Conservation (phyloP, 306 rosid genomes). For the Neltuma alba region DNA sequence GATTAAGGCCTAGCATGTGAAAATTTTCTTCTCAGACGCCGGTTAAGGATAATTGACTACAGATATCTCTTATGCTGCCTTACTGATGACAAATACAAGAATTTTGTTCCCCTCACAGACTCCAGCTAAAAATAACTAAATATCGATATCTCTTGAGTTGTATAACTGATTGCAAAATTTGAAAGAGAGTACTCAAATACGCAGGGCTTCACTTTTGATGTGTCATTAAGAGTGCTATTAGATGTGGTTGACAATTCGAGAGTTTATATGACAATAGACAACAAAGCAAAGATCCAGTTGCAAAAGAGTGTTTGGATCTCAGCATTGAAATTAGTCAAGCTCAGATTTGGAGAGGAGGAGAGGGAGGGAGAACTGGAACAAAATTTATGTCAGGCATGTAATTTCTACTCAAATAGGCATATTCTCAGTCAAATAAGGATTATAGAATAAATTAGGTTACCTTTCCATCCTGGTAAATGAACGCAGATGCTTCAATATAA, state of each 20-base stretch:
- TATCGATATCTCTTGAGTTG: conserved; percentile 22
- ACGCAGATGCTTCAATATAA: conserved; percentile 95
- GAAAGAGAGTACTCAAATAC: neutral
- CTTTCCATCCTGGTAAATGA: conserved; percentile 98
- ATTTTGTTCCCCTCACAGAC: conserved; percentile 3
- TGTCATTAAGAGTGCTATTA: neutral
- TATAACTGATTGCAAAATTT: conserved; percentile 20
- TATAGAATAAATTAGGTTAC: conserved; percentile 47
- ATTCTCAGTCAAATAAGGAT: conserved; percentile 33
- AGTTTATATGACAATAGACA: conserved; percentile 21
- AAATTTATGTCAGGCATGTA: conserved; percentile 30
- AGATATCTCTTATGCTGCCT: conserved; percentile 12
- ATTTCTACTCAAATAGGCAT: conserved; percentile 24
- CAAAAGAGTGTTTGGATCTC: conserved; percentile 10
- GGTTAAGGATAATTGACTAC: neutral
- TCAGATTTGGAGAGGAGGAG: neutral
- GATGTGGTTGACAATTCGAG: conserved; percentile 4
- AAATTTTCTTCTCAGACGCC: neutral
- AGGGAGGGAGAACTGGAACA: neutral
- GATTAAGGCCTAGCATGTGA: conserved; percentile 11
- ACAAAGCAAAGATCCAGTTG: conserved; percentile 24
- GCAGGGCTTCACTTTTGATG: conserved; percentile 1
- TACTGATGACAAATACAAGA: neutral
- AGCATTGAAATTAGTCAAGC: conserved; percentile 10
- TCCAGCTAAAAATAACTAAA: neutral